Percentiles rank a stretch among this genome's conserved stretches.
These are phyloP conservation scores for Asterella californica DNA, from an alignment of 225 moss, liverwort and hornwort species.

Conservation along the genomic window DNA sequence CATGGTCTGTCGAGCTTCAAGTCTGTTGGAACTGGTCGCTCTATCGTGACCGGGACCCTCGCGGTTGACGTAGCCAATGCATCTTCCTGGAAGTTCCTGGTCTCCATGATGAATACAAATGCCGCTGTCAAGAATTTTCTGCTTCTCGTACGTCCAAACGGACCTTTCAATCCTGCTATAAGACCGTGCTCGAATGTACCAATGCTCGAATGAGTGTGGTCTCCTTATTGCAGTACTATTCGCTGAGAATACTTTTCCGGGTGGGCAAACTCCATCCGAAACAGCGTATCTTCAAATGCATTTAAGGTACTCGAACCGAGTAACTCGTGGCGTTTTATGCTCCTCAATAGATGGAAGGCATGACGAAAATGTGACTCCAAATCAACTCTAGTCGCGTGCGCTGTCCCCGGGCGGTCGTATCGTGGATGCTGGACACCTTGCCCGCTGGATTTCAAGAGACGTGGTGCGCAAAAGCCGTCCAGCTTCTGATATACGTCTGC, in stretches of 20 bases:
- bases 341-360: background rate
- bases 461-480: too few species aligned
- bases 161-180: background rate
- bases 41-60: constrained; percentile 25
- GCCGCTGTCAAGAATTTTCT: background rate
- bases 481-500: too few species aligned
- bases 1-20: constrained; percentile 34
- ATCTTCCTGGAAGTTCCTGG: background rate
- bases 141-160: background rate
- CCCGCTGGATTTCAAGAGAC: too few species aligned
- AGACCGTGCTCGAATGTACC: background rate
- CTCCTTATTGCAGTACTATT: background rate
- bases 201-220: background rate
- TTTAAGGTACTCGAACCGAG: background rate
- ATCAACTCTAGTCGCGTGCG: too few species aligned
- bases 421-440: too few species aligned
- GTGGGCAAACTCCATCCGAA: background rate
- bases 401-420: too few species aligned
- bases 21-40: constrained; percentile 25
- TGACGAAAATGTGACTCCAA: background rate
- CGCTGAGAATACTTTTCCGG: background rate
- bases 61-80: constrained; percentile 7
- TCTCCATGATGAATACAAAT: background rate
- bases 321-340: background rate
- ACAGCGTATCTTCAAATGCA: background rate